A percentile compares a stretch with the other conserved stretches of the same genome.
Evolutionary conservation across 768 basidiomycete genomes (phyloP).

Genomic region (Lanmaoa rubissima): DNA sequence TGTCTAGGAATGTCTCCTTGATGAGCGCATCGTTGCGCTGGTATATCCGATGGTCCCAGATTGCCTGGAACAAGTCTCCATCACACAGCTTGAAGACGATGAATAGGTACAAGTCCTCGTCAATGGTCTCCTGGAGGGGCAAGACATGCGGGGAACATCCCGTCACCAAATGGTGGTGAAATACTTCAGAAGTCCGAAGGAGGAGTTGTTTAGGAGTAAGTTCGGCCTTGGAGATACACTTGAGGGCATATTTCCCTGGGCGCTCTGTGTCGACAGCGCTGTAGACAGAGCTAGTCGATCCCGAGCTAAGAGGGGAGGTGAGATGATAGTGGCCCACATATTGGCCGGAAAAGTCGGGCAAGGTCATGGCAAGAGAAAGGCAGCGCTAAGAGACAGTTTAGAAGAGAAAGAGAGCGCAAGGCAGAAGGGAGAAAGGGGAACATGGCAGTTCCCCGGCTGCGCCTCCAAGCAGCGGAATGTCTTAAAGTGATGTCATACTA

Average conservation of each 20-base stretch:
- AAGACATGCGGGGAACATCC: conserved; percentile 60
- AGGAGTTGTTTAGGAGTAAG: conserved; percentile 53
- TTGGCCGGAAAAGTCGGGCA: conserved; percentile 52
- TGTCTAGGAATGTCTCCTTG: conserved; percentile 69
- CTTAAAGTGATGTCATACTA: conserved; percentile 1
- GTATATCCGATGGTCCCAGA: conserved; percentile 56
- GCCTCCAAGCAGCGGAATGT: too few relatives aligned
- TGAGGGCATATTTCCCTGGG: conserved; percentile 61
- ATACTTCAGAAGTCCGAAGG: conserved; percentile 69
- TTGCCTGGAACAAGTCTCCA: conserved; percentile 72
- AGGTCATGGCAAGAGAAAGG: conserved; percentile 1
- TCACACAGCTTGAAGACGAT: conserved; percentile 58
- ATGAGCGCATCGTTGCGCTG: conserved; percentile 59
- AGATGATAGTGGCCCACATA: conserved; percentile 61
- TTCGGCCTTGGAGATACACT: conserved; percentile 64
- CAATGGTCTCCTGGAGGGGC: conserved; percentile 61
- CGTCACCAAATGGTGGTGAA: conserved; percentile 50
- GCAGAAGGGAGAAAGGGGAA: background rate
- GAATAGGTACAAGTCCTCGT: conserved; percentile 61
- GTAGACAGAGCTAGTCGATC: conserved; percentile 79
- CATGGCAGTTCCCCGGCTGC: too few relatives aligned
- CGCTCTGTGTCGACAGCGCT: conserved; percentile 54
- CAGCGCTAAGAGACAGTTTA: background rate
- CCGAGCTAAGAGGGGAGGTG: conserved; percentile 62
- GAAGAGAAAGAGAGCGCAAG: background rate